Percentiles rank a stretch among this genome's conserved stretches.
These are phyloP conservation scores for Earliella scabrosa DNA, from an alignment of 1,284 basidiomycete genomes.

Conservation along the genomic window DNA sequence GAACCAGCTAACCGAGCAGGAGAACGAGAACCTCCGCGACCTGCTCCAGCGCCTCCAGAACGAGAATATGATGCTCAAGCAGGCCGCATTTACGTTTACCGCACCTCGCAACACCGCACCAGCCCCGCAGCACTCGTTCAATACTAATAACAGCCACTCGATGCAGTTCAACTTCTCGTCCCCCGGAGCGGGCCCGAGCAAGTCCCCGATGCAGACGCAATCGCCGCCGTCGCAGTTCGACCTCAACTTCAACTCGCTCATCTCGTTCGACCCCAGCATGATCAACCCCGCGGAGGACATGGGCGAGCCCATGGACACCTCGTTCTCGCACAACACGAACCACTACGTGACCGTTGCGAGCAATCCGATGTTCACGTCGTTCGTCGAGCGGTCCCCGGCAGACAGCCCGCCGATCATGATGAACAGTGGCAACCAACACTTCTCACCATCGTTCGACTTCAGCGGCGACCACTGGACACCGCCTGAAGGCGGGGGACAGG, in stretches of 20 bases:
- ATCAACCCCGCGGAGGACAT: constrained; percentile 60
- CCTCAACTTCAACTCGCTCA: constrained; percentile 67
- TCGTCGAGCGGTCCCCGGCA: constrained; percentile 59
- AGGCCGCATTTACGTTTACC: constrained; percentile 75
- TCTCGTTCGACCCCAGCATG: constrained; percentile 65
- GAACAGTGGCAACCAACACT: constrained; percentile 21
- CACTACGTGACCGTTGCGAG: constrained; percentile 77
- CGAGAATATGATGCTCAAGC: constrained; percentile 77
- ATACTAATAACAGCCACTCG: constrained; percentile 24
- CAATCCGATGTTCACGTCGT: constrained; percentile 83
- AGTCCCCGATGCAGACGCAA: constrained; percentile 29
- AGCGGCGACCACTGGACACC: constrained; percentile 37
- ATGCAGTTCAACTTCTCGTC: constrained; percentile 33
- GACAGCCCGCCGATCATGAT: constrained; percentile 27
- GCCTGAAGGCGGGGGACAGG: constrained; percentile 24
- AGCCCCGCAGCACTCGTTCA: constrained; percentile 18
- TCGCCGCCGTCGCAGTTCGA: constrained; percentile 37
- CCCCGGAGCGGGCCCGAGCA: constrained; percentile 33
- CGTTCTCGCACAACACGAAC: constrained; percentile 45
- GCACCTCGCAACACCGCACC: constrained; percentile 45
- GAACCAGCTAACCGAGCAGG: constrained; percentile 64
- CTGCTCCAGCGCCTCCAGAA: constrained; percentile 75
- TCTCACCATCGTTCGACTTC: constrained; percentile 25
- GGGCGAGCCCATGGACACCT: constrained; percentile 65
- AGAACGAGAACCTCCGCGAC: constrained; percentile 82